phyloP scores from a whole-genome alignment of 2,329 filamentous ascomycete genomes.

The Nakataea oryzae region DNA sequence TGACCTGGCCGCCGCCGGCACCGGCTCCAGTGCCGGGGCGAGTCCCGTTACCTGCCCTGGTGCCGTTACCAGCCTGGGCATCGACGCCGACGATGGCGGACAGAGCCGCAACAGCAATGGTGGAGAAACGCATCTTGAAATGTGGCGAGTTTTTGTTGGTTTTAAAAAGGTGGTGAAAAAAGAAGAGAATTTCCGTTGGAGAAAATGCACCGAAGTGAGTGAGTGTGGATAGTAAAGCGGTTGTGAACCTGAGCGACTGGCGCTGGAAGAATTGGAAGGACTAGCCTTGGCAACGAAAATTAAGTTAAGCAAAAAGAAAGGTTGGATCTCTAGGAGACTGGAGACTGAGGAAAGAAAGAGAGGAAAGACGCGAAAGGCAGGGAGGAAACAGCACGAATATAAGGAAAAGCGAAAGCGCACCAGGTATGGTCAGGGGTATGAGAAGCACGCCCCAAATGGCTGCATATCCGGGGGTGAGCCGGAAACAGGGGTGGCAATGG shows the following conservation, averaged over 20 bases:
- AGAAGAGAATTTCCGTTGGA: conserved; percentile 13
- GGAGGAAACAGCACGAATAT: conserved; percentile 28
- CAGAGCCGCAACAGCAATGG: conserved; percentile 34
- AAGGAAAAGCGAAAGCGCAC: conserved; percentile 18
- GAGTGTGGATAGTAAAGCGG: conserved; percentile 6
- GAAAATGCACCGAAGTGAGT: conserved; percentile 16
- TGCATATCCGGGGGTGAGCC: background rate
- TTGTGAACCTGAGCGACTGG: conserved; percentile 27
- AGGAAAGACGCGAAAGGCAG: conserved; percentile 7
- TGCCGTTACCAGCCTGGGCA: background rate
- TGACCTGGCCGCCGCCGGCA: conserved; percentile 24
- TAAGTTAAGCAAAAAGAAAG: conserved; percentile 16
- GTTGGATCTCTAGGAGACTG: conserved; percentile 10
- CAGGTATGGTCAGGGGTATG: conserved; percentile 1
- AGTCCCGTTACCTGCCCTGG: background rate
- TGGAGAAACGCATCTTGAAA: conserved; percentile 41
- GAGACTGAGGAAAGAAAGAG: conserved; percentile 15
- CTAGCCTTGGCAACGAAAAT: conserved; percentile 28
- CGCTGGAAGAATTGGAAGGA: conserved; percentile 32
- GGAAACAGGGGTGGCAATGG: conserved; percentile 7
- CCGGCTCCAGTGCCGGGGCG: no score
- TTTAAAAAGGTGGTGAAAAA: background rate
- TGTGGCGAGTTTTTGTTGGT: conserved; percentile 11
- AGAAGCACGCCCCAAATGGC: background rate
- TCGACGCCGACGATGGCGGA: conserved; percentile 1